Base-by-base conservation (phyloP, 2,329 filamentous ascomycete genomes). In the Trichoderma breve region DNA sequence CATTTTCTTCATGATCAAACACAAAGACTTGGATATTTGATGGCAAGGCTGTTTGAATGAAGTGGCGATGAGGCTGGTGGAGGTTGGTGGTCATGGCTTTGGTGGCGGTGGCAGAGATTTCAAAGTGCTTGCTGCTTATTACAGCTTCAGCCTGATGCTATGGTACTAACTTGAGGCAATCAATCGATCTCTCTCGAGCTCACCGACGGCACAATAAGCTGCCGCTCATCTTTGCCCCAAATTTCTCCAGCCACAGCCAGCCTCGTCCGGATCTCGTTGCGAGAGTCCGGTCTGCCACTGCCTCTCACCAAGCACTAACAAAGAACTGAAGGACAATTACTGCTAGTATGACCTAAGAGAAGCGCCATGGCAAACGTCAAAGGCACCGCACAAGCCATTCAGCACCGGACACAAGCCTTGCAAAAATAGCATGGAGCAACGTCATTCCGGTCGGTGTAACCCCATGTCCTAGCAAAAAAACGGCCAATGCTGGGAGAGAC, bases 361-460 rank as follows among this genome's bases (percentile, higher is more conserved):
- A 60, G 57, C 57, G 57, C 57, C 57, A 18, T 39, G 60, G 60
- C 60, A 62, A 39, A 62, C 4, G 57, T 39, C 21, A 62, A 34
- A 39, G 60, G 60, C 32, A 39, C 60, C 34, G 60, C 14, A 60
- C 57, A 43, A 66, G 21, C 30, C 61, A 47, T 47, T 26, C 47
- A 53, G 47, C 47, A 53, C 47, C 47, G 21, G 21, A 53, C 47
- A 53, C 62, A 66, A 39, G 63, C 63, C 64, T 21, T 30, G 24
- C 26, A 1, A 5, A 34, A 32, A n/a, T 8, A 34, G 12, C 32
- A 68, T 68, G 65, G 36, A 28, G 65, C 65, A 68, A 68, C 64
- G 55, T 69, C 55, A 51, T 60, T 60, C 55, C 65, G 65, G 36
- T 57, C 55, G 65, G 36, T 69, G 21, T 24, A 69, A 47, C 65